Evolutionary conservation across 306 rosid species (phyloP), one percentile per base, ranked within the genome.

Genomic region (Corylus americana): DNA sequence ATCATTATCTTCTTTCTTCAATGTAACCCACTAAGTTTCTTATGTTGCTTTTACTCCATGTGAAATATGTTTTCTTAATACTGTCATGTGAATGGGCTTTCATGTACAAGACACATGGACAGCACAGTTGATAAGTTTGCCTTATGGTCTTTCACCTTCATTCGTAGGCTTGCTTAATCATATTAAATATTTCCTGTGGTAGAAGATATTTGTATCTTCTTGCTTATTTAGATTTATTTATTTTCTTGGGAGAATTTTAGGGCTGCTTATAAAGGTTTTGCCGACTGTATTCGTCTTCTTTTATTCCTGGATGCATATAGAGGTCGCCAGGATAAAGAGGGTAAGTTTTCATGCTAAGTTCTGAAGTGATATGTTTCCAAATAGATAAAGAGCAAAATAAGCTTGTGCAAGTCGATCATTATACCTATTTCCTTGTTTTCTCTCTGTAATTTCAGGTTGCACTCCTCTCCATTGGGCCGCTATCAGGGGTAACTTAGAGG

Each of bases 201-300:
- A 75, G 70, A 80, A 71, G 20, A 74, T 73, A 25, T 58, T 37
- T 45, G 13, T 42, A 10, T 17, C 18, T 49, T 13, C 17, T 74
- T 55, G 27, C 61, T 72, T 59, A 66, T 55, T 20, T 39, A 68
- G 73, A 77, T 81, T 79, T 63, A 63, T 74, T 57, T 20, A 80
- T 80, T 77, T 59, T 80, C 22, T 31, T 83, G 42, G 80, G 58
- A 78, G 72, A 74, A 73, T 82, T 82, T 67, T 85, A 96, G 99
- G 99, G 99, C 99, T 87, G 99, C 99, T 77, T 96, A 96, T 87
- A 96, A 93, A 89, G 99, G 99, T 78, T 96, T 90, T 88, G 98
- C 97, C 9, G 99, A 96, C 89, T 85, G 87, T 73, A 87, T 96
- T 78, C 97, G 99, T 37, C 99, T 96, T 84, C 86, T 96, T 57